These are phyloP conservation scores for Gamsiella multidivaricata DNA, from an alignment of 192 early-diverging fungal species.

Conservation along the genomic window DNA sequence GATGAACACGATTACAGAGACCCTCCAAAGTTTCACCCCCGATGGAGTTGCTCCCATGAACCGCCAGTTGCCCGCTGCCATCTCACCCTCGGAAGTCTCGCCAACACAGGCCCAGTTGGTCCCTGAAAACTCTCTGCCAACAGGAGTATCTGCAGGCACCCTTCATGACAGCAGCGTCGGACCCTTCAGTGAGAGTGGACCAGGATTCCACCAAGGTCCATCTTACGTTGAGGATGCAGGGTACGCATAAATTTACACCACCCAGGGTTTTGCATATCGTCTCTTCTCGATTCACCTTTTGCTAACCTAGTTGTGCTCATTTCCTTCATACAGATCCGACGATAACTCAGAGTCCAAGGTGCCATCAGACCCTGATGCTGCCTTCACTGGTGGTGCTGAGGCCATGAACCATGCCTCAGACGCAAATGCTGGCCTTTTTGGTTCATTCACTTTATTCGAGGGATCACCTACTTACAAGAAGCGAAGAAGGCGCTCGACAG, in stretches of 20 bases:
- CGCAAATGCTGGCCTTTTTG: slow-evolving; percentile 59
- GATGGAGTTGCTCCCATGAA: slow-evolving; percentile 41
- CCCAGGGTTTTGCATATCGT: not conserved
- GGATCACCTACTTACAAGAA: slow-evolving; percentile 81
- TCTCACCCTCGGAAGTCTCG: slow-evolving; percentile 23
- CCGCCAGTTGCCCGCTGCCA: slow-evolving; percentile 32
- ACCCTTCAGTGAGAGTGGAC: slow-evolving; percentile 5
- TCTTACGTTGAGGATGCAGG: slow-evolving; percentile 27
- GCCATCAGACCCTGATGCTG: slow-evolving; percentile 37
- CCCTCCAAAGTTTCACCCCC: slow-evolving; percentile 49
- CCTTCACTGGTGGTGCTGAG: slow-evolving; percentile 2
- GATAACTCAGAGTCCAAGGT: slow-evolving; percentile 59
- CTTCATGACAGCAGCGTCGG: not conserved
- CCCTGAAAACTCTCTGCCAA: slow-evolving; percentile 16
- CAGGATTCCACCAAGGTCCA: slow-evolving; percentile 5
- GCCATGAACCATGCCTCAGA: slow-evolving; percentile 28
- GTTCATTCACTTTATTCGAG: slow-evolving; percentile 72
- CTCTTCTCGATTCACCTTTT: not conserved
- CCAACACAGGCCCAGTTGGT: slow-evolving; percentile 43
- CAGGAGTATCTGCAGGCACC: not conserved
- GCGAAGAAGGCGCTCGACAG: slow-evolving; percentile 65
- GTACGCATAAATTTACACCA: slow-evolving; percentile 16
- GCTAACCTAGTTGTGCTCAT: not conserved
- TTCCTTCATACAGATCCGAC: slow-evolving; percentile 32
- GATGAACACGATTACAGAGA: slow-evolving; percentile 49